Evolutionary conservation across 306 rosid species (phyloP).

Genomic region (Vigna nakashimae): DNA sequence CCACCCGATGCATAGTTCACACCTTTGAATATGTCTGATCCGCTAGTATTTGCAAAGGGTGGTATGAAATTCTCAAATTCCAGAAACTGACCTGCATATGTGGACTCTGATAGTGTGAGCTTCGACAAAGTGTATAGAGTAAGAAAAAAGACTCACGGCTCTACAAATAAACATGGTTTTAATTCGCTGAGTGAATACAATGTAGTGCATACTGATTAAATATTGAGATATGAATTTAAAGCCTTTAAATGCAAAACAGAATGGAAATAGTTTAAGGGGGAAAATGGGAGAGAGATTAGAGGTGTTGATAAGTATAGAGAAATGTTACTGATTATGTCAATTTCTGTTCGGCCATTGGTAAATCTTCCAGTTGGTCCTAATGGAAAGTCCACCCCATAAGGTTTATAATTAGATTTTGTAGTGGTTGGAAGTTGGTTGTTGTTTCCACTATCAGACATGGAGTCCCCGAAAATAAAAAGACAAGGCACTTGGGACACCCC

Average conservation of each 20-base stretch:
- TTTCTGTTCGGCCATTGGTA: constrained; percentile 59
- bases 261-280: neutral
- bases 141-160: neutral
- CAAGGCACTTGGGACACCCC: constrained; percentile 57
- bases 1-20: constrained; percentile 55
- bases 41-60: constrained; percentile 45
- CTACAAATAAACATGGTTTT: neutral
- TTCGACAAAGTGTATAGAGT: neutral
- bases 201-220: neutral
- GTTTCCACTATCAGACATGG: constrained; percentile 71
- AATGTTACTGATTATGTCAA: constrained; percentile 45
- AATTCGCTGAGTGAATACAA: neutral
- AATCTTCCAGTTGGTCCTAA: constrained; percentile 68
- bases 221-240: neutral
- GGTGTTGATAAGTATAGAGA: neutral
- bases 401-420: constrained; percentile 51
- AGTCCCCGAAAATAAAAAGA: constrained; percentile 71
- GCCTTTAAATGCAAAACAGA: neutral
- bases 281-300: neutral
- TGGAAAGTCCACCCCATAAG: constrained; percentile 72
- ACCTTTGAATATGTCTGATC: constrained; percentile 52
- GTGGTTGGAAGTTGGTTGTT: constrained; percentile 52
- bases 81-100: constrained; percentile 46
- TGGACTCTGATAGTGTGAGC: neutral
- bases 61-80: constrained; percentile 48